Evolutionary conservation across 768 basidiomycete genomes (phyloP).

Genomic region (Ramaria rubella): DNA sequence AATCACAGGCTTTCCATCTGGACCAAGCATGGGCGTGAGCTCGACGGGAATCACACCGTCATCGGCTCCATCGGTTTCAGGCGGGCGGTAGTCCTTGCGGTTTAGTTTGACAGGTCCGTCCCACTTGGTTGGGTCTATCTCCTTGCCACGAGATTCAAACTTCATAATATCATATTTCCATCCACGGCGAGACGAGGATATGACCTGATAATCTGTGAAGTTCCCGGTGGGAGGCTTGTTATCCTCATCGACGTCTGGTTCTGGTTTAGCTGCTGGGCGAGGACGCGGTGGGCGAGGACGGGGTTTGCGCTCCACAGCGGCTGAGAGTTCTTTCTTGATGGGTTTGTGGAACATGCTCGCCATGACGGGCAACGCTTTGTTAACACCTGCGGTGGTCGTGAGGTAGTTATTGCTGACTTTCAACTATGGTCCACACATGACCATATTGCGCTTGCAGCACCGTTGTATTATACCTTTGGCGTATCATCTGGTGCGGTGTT

Average conservation of each 20-base stretch:
- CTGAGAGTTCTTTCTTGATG: conserved; percentile 9
- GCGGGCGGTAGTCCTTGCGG: conserved; percentile 62
- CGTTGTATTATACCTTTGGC: too few species aligned
- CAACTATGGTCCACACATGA: too few species aligned
- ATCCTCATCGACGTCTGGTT: not conserved
- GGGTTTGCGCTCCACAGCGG: conserved; percentile 6
- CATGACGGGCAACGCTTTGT: not conserved
- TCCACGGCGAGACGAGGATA: conserved; percentile 73
- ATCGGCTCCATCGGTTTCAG: conserved; percentile 35
- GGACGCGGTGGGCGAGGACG: not conserved
- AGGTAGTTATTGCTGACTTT: not conserved
- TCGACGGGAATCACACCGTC: conserved; percentile 32
- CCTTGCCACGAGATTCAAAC: conserved; percentile 64
- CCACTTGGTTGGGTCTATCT: conserved; percentile 66
- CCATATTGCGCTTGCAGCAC: too few species aligned
- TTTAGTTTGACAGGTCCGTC: conserved; percentile 76
- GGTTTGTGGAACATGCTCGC: conserved; percentile 11
- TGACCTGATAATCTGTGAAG: conserved; percentile 70
- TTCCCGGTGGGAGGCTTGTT: conserved; percentile 29
- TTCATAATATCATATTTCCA: conserved; percentile 95
- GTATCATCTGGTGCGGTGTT: too few species aligned
- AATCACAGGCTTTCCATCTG: conserved; percentile 79
- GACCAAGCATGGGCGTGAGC: conserved; percentile 72
- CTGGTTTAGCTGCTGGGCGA: not conserved
- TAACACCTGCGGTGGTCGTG: not conserved